phyloP scores from a whole-genome alignment of 1,284 basidiomycete species.

The Ustilago vetiveriae region DNA sequence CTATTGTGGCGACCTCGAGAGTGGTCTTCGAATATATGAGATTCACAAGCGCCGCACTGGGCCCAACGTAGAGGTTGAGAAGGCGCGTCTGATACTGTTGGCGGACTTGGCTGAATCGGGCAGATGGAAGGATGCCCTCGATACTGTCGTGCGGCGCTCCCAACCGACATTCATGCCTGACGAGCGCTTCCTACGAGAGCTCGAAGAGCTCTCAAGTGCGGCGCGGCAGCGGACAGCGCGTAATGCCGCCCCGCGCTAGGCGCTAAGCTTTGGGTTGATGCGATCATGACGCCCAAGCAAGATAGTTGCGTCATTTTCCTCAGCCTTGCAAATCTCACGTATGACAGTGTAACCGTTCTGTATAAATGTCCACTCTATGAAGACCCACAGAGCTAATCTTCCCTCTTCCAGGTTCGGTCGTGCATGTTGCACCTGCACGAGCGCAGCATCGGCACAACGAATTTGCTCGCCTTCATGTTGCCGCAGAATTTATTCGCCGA shows the following conservation, averaged over 20 bases:
- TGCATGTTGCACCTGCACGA: not conserved
- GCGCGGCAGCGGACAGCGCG: not conserved
- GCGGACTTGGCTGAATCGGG: slow-evolving; percentile 18
- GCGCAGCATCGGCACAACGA: not conserved
- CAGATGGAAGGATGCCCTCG: slow-evolving; percentile 11
- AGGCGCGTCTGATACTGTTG: slow-evolving; percentile 16
- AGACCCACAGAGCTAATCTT: no score
- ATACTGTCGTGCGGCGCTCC: slow-evolving; percentile 3
- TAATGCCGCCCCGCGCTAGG: slow-evolving; percentile 2
- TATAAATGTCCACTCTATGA: no score
- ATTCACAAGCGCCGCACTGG: slow-evolving; percentile 7
- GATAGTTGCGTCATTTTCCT: no score
- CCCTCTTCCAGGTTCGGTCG: no score
- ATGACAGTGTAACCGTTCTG: no score
- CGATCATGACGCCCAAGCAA: no score
- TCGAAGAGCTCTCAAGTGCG: slow-evolving; percentile 4
- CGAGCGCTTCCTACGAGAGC: slow-evolving; percentile 11
- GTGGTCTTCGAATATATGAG: slow-evolving; percentile 19
- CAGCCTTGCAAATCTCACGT: no score
- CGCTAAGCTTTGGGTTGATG: not conserved
- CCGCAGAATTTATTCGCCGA: no score
- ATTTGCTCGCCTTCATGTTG: not conserved
- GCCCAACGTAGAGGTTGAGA: slow-evolving; percentile 11
- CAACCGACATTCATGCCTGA: slow-evolving; percentile 5
- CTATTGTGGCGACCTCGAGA: slow-evolving; percentile 12